Evolutionary conservation across 2,329 filamentous ascomycete species (phyloP).

Genomic region (Talaromyces sp.): DNA sequence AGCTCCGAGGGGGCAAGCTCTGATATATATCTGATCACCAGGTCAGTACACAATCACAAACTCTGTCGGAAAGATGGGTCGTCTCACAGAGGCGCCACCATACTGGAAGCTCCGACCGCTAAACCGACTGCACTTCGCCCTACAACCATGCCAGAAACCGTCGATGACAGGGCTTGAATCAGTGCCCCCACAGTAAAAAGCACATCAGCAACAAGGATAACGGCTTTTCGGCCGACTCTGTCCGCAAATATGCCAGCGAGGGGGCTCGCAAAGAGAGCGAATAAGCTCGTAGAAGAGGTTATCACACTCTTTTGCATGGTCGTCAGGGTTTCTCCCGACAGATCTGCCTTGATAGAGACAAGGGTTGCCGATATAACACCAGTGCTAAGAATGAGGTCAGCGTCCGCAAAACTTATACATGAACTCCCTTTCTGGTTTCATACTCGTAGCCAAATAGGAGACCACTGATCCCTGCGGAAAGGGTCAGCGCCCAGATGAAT

Average conservation of each 20-base stretch:
- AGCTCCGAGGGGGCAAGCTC: slow-evolving; percentile 74
- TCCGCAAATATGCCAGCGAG: slow-evolving; percentile 49
- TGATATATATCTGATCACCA: slow-evolving; percentile 60
- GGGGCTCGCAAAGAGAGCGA: slow-evolving; percentile 52
- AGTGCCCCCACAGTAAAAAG: slow-evolving; percentile 41
- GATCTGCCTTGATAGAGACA: slow-evolving; percentile 49
- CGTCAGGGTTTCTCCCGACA: slow-evolving; percentile 44
- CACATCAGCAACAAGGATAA: slow-evolving; percentile 42
- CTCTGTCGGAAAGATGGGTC: background rate
- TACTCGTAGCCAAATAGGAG: slow-evolving; percentile 59
- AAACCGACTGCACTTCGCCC: slow-evolving; percentile 43
- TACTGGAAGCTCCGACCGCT: slow-evolving; percentile 51
- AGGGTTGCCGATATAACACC: slow-evolving; percentile 58
- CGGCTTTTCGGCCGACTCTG: slow-evolving; percentile 39
- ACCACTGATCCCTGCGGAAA: slow-evolving; percentile 53
- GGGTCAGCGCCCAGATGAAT: slow-evolving; percentile 52
- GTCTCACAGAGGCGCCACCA: slow-evolving; percentile 67
- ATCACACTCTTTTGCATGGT: slow-evolving; percentile 55
- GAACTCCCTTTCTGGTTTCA: slow-evolving; percentile 8
- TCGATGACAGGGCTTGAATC: slow-evolving; percentile 34
- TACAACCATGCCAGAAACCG: slow-evolving; percentile 41
- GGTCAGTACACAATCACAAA: background rate
- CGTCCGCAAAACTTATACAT: background rate
- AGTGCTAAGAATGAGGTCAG: slow-evolving; percentile 36
- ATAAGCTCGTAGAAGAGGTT: slow-evolving; percentile 52